Evolutionary conservation across 768 basidiomycete species (phyloP).

Genomic region (Phanerodontia chrysosporium): DNA sequence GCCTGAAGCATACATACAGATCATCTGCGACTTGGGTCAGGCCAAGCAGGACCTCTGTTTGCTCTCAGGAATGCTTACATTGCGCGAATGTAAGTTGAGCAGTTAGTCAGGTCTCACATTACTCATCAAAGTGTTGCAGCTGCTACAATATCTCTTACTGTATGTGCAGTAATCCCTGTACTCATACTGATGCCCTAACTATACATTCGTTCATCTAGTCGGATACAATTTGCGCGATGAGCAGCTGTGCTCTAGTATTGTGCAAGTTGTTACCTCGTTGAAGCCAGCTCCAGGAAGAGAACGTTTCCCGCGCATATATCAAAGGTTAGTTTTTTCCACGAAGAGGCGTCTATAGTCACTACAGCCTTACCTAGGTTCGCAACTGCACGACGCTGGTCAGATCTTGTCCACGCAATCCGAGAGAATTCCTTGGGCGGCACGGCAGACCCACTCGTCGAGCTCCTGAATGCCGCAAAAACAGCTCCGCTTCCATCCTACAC

Average conservation of each 20-base stretch:
- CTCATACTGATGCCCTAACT: not conserved
- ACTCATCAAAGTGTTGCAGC: no score
- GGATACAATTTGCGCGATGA: conserved; percentile 28
- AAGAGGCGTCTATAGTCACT: no score
- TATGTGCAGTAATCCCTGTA: conserved; percentile 33
- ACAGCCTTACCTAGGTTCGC: not conserved
- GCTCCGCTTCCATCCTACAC: not conserved
- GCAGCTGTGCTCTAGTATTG: conserved; percentile 16
- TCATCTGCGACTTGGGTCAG: conserved; percentile 7
- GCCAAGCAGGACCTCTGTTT: not conserved
- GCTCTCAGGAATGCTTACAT: conserved; percentile 34
- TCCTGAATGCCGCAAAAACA: not conserved
- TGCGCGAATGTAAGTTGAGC: conserved; percentile 49
- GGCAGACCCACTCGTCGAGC: not conserved
- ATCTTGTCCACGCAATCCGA: not conserved
- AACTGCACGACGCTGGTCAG: not conserved
- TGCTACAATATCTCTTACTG: conserved; percentile 45
- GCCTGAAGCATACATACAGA: not conserved
- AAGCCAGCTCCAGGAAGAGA: conserved; percentile 9
- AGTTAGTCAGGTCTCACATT: no score
- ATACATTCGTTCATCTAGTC: conserved; percentile 20
- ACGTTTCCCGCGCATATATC: no score
- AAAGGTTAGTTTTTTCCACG: no score
- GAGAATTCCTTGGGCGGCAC: not conserved
- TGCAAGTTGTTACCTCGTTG: conserved; percentile 19